These are phyloP conservation scores for Barnettozyma populi DNA, from an alignment of 805 yeast genomes.

Conservation along the genomic window DNA sequence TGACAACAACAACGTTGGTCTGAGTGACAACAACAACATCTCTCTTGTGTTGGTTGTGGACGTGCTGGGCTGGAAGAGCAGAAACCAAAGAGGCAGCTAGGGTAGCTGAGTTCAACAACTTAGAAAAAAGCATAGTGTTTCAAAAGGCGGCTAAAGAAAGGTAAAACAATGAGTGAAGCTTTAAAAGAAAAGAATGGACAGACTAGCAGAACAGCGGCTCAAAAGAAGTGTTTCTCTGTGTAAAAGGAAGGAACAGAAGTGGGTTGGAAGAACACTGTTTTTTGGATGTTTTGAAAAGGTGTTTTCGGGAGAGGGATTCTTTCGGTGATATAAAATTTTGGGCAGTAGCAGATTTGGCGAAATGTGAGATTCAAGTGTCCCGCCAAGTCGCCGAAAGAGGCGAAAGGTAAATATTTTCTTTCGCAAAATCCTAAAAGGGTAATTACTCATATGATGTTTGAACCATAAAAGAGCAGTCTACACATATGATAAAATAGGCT, in stretches of 20 bases:
- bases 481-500: no score
- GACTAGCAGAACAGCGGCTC: slow-evolving; percentile 7
- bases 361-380: background rate
- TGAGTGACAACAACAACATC: slow-evolving; percentile 45
- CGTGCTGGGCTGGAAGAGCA: slow-evolving; percentile 58
- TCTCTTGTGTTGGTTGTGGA: slow-evolving; percentile 57
- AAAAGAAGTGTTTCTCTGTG: slow-evolving; percentile 20
- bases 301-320: background rate
- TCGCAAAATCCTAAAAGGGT: background rate
- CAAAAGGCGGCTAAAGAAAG: background rate
- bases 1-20: slow-evolving; percentile 44
- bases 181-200: slow-evolving; percentile 4
- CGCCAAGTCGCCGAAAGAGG: slow-evolving; percentile 1
- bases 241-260: slow-evolving; percentile 30
- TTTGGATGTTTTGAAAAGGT: slow-evolving; percentile 1
- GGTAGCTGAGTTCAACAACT: slow-evolving; percentile 31
- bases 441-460: no score
- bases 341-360: background rate
- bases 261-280: slow-evolving; percentile 11
- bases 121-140: slow-evolving; percentile 43
- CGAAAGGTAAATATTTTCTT: slow-evolving; percentile 1
- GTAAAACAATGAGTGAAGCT: background rate
- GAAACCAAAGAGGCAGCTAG: slow-evolving; percentile 38
- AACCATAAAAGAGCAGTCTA: no score
- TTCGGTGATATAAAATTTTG: background rate